These are phyloP conservation scores for Phyllosticta citrichinensis DNA, from an alignment of 2,329 filamentous ascomycete genomes.

Conservation along the genomic window DNA sequence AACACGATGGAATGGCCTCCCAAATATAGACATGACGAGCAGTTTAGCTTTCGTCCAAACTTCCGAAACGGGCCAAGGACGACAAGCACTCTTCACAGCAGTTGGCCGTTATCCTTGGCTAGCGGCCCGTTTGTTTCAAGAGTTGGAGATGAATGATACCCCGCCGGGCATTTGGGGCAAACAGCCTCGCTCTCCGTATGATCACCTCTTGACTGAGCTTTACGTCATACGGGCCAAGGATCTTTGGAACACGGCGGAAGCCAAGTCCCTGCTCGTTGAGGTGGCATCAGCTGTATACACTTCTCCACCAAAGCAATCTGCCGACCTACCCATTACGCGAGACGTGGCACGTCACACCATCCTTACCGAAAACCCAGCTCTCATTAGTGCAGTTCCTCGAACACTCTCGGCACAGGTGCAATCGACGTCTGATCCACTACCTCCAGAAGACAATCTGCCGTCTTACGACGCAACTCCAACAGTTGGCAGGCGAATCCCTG, in stretches of 20 bases:
- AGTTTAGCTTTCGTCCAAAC: conserved; percentile 67
- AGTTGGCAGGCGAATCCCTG: not conserved
- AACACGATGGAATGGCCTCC: conserved; percentile 44
- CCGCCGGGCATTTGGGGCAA: conserved; percentile 78
- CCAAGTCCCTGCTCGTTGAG: conserved; percentile 57
- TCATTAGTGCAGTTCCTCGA: conserved; percentile 61
- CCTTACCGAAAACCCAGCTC: conserved; percentile 60
- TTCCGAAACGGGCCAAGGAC: conserved; percentile 55
- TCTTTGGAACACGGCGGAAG: conserved; percentile 74
- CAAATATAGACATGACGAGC: conserved; percentile 66
- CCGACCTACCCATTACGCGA: conserved; percentile 34
- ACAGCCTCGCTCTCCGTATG: conserved; percentile 52
- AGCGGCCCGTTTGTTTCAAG: conserved; percentile 68
- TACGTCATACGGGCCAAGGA: conserved; percentile 71
- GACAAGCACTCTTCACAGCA: conserved; percentile 53
- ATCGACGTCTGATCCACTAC: conserved; percentile 74
- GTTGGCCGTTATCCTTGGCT: conserved; percentile 76
- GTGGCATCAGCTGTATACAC: conserved; percentile 47
- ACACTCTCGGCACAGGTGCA: conserved; percentile 42
- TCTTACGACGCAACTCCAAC: conserved; percentile 16
- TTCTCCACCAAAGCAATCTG: conserved; percentile 29
- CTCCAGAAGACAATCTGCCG: conserved; percentile 45
- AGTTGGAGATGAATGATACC: conserved; percentile 63
- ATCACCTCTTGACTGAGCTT: conserved; percentile 62
- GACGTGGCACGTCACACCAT: conserved; percentile 67